Base-by-base conservation (phyloP, 1,284 basidiomycete species). In the Cystobasidium sp. region DNA sequence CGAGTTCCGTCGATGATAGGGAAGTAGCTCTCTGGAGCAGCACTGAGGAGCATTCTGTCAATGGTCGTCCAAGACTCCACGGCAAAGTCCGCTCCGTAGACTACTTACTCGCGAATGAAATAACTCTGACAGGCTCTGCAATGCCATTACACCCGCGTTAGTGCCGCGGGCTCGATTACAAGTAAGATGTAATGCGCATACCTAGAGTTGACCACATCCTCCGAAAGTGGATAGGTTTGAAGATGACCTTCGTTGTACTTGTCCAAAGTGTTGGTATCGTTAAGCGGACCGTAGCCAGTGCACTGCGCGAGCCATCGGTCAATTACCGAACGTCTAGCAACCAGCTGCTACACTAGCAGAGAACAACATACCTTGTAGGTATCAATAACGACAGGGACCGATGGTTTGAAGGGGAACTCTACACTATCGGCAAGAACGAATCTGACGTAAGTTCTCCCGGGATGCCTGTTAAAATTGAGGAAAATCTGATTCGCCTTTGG, bases 341-440 rank as follows among this genome's bases (percentile, higher is more conserved):
- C 31, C 31, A 31, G 31, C 31, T 31, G 31, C 31, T 31, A 31
- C 31, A 31, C 31, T 1, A 5, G 31, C 31, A 31, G 31, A 6
- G 16, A 51, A 51, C 53, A 51, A 51, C 53, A 12, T 55, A 55
- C 53, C 18, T 55, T 20, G 16, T 16, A 20, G 10, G 22, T 16
- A 55, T 55, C 53, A 12, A 55, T 55, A 31, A 55, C 53, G 16
- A 55, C 24, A 18, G 53, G 53, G 14, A 20, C 22, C 14, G 53
- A 22, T 10, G 14, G 10, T 12, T 20, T 51, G 47, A 16, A 12
- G 24, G 14, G 18, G 6, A n/a, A 16, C 24, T 31, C 22, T 10
- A 55, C 53, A 55, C 53, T 55, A 12, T 20, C 46, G 24, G 61
- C 61, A 20, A 63, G 61, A 16, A 63, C 22, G 44, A 63, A 63